A percentile compares a stretch with the other conserved stretches of the same genome.
These are phyloP conservation scores for Colletotrichum salicis DNA, from an alignment of 2,329 filamentous ascomycete species.

Conservation along the genomic window DNA sequence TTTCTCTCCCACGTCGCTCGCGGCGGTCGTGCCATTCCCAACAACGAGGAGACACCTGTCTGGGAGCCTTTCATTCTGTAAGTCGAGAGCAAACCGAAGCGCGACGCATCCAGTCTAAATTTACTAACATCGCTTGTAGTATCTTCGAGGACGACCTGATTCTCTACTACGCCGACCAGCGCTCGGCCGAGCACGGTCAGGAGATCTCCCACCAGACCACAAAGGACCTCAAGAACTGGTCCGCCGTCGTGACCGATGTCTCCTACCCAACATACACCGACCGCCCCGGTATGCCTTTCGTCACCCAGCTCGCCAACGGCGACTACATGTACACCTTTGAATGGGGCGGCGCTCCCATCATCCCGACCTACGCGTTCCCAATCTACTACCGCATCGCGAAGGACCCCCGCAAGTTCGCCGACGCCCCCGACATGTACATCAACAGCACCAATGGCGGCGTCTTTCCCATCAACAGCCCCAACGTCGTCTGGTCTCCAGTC, in stretches of 20 bases:
- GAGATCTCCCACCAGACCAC: slow-evolving; percentile 74
- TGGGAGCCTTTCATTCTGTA: slow-evolving; percentile 77
- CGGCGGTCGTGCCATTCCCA: slow-evolving; percentile 69
- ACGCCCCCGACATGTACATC: slow-evolving; percentile 45
- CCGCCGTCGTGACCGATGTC: slow-evolving; percentile 66
- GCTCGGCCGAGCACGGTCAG: slow-evolving; percentile 73
- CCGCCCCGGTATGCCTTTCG: slow-evolving; percentile 75
- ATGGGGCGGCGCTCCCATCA: slow-evolving; percentile 59
- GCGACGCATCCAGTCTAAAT: too few relatives aligned
- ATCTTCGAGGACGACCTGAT: slow-evolving; percentile 69
- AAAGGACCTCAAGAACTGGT: slow-evolving; percentile 69
- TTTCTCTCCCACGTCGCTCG: slow-evolving; percentile 74
- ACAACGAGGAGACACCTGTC: slow-evolving; percentile 74
- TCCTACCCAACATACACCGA: slow-evolving; percentile 69
- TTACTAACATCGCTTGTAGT: slow-evolving; percentile 41
- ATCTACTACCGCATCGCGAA: slow-evolving; percentile 57
- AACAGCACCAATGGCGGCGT: slow-evolving; percentile 45
- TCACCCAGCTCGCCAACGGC: slow-evolving; percentile 67
- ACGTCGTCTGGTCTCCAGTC: slow-evolving; percentile 55
- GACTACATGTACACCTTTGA: slow-evolving; percentile 75
- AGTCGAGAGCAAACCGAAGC: slow-evolving; percentile 1
- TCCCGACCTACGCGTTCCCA: slow-evolving; percentile 50
- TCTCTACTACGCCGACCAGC: slow-evolving; percentile 78
- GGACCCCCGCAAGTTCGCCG: slow-evolving; percentile 50
- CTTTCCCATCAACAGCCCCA: slow-evolving; percentile 52